Base-by-base conservation (phyloP, 163 green algal species). In the Prototheca wickerhamii region DNA sequence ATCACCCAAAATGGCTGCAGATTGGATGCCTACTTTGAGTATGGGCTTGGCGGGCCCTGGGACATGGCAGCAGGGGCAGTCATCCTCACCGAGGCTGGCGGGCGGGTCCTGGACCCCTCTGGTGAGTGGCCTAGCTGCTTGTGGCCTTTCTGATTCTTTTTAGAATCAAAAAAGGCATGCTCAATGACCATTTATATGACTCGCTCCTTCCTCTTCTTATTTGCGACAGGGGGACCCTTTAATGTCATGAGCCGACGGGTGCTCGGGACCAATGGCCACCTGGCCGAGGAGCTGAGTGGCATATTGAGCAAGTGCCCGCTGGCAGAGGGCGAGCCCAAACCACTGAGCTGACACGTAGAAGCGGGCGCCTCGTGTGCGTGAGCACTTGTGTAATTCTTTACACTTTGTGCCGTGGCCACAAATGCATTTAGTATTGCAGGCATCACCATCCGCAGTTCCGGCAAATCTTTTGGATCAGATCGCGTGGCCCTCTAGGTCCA, bases 1-100 rank as follows among this genome's bases (percentile, higher is more conserved):
- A 10, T 49, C 12, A 15, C 40, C 40, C 40, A 10, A 10, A 49
- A 21, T 29, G 7, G 20, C 0, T 33, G 40, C 12, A 80, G 93
- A 8, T 70, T 95, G 53, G 93, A 98, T 63, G 82, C 70, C 3
- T 96, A 95, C 61, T 98, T 89, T 63, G 92, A 99, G 73, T 82
- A 93, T 18, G 87, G 89, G 21, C 95, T 98, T 65, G 92, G 92
- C 5, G 92, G 92, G 18, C 89, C 83, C 58, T 99, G 93, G 93
- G 91, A 98, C 70, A 81, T 89, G 46, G 90, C 86, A 12, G 91
- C 89, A 6, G 86, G 75, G 0, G 74, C 79, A 18, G 65, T 93
- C 23, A 87, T 96, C 28, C 64, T 96, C 46, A 35, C 63, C 44
- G 90, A 97, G 65, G 91, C 91, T 32, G 90, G 90, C 4, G 91